Evolutionary conservation across 768 basidiomycete genomes (phyloP), one percentile per base, ranked within the genome.

Genomic region (Boletus coccyginus): DNA sequence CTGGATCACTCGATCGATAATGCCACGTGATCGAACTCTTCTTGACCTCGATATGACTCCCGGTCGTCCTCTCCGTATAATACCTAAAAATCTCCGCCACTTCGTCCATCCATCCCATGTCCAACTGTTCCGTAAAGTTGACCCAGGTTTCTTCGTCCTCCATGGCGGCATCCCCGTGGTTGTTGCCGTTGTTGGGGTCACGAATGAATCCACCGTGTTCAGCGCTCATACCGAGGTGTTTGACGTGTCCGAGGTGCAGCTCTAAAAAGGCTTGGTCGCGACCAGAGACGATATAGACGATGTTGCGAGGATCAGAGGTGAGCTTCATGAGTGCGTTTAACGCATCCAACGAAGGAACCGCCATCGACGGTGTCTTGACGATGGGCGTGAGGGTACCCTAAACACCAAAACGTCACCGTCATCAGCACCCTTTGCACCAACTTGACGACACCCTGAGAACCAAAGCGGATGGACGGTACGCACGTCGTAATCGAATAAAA

Each of bases 11-110:
- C 55, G 85, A 82, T 44, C 96, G 83, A 74, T 97, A 98, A 74
- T 99, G 96, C 96, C 96, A 98, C 42, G 95, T 98, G 70, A 99
- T 91, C 57, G 90, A 90, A 66, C 92, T 93, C 81, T 95, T 95
- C 84, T 99, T 99, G 71, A 88, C 78, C 79, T 99, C 96, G 57
- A 98, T 93, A 65, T 90, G 88, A 62, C 90, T 90, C n/a, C 96
- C 96, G 36, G 93, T 92, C 63, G 96, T 99, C 50, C 96, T 79
- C 83, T 96, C 94, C 17, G 93, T 96, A 74, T 96, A 96, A 74
- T 96, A 98, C 73, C 82, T 84, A 75, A 99, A 99, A 48, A 99
- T 88, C 75, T 98, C 94, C 64, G 87, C 83, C 32, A 97, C 96
- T 75, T 99, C 96, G 50, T 74, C 77, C 90, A 96, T 94, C 96